Conservation (phyloP, 2,329 filamentous ascomycete genomes). For the Aspergillus fructus region DNA sequence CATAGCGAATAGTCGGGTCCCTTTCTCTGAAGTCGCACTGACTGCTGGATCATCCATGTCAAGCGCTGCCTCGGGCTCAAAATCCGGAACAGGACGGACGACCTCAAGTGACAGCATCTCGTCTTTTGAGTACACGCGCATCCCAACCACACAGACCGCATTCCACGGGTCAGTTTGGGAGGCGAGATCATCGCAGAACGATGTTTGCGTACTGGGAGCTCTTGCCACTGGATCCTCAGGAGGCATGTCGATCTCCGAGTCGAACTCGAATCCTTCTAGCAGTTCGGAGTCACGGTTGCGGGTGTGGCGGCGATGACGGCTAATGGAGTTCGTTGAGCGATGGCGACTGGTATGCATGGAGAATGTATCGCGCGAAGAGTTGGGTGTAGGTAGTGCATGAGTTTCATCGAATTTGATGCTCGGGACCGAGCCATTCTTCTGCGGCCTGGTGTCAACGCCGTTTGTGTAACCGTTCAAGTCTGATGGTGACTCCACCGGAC, state of each 20-base stretch:
- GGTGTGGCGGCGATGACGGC: conserved; percentile 15
- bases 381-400: conserved; percentile 5
- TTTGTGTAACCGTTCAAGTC: conserved; percentile 25
- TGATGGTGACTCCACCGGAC: conserved; percentile 27
- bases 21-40: conserved; percentile 32
- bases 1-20: conserved; percentile 3
- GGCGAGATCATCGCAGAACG: conserved; percentile 17
- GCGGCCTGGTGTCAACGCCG: conserved; percentile 13
- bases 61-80: conserved; percentile 40
- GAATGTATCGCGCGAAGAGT: not conserved
- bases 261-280: conserved; percentile 43
- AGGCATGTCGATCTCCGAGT: conserved; percentile 44
- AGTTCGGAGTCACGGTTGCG: conserved; percentile 34
- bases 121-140: conserved; percentile 58
- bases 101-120: conserved; percentile 52
- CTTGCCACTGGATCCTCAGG: conserved; percentile 25
- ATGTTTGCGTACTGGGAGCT: conserved; percentile 8
- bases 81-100: conserved; percentile 43
- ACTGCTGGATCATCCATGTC: conserved; percentile 44
- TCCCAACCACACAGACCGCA: conserved; percentile 59
- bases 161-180: conserved; percentile 53
- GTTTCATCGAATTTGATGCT: conserved; percentile 29
- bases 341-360: conserved; percentile 8
- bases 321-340: conserved; percentile 3
- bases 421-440: conserved; percentile 23